These are phyloP conservation scores for Xylaria venustula DNA, from an alignment of 495 filamentous ascomycete species.

Conservation along the genomic window DNA sequence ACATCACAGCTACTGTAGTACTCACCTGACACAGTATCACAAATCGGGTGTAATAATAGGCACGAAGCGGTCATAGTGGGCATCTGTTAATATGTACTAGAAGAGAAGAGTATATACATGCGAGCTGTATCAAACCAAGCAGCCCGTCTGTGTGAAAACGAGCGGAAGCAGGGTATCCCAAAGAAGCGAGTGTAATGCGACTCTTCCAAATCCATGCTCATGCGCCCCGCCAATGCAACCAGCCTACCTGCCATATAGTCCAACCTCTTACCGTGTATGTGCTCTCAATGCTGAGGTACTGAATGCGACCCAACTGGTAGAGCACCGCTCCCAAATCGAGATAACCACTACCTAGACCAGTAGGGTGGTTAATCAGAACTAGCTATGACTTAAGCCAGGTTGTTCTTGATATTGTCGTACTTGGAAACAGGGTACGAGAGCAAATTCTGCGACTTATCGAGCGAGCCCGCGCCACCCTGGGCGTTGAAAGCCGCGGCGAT, in stretches of 20 bases:
- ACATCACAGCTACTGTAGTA: no score
- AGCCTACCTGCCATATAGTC: neutral
- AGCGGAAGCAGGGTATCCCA: neutral
- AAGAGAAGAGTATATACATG: slow-evolving; percentile 3
- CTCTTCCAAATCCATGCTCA: neutral
- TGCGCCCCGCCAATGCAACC: slow-evolving; percentile 7
- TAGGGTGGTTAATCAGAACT: neutral
- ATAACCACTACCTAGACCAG: slow-evolving; percentile 12
- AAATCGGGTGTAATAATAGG: neutral
- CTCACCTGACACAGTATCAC: no score
- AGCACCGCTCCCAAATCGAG: slow-evolving; percentile 9
- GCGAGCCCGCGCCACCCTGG: slow-evolving; percentile 29
- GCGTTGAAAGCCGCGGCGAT: slow-evolving; percentile 51
- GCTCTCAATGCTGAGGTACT: no score
- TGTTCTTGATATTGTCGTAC: slow-evolving; percentile 43
- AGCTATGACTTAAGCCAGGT: slow-evolving; percentile 16
- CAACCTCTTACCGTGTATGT: neutral
- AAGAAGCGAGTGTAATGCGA: slow-evolving; percentile 7
- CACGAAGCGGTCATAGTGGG: neutral
- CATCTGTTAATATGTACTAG: slow-evolving; percentile 2
- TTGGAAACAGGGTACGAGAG: slow-evolving; percentile 41
- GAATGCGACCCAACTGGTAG: no score
- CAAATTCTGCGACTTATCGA: slow-evolving; percentile 36
- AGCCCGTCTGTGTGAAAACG: neutral
- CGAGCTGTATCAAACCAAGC: neutral